A percentile compares a stretch with the other conserved stretches of the same genome.
phyloP scores from a whole-genome alignment of 1,284 basidiomycete genomes.

The Cutaneotrichosporon arboriforme region DNA sequence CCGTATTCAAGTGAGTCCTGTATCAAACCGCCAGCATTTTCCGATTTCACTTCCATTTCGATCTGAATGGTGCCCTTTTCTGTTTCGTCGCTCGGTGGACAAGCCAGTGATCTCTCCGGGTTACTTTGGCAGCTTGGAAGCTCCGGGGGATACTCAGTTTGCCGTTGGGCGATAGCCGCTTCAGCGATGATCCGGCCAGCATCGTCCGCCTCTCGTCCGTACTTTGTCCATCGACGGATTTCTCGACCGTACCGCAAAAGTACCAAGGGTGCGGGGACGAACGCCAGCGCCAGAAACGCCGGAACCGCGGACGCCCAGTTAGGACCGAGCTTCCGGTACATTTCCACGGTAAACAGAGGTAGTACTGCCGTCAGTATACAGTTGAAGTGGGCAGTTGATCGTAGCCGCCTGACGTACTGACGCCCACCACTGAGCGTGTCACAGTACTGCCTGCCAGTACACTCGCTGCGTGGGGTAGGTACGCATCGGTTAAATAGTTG shows the following conservation, averaged over 20 bases:
- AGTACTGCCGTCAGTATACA: conserved; percentile 47
- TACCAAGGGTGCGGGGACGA: conserved; percentile 54
- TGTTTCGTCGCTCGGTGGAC: no score
- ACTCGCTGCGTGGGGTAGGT: conserved; percentile 51
- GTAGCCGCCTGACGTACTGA: conserved; percentile 12
- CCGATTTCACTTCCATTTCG: no score
- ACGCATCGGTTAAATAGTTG: conserved; percentile 60
- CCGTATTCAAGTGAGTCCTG: no score
- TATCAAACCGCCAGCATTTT: no score
- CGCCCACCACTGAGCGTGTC: conserved; percentile 59
- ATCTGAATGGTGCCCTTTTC: no score
- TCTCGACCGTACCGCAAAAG: conserved; percentile 14
- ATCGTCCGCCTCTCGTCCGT: conserved; percentile 22
- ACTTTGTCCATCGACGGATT: conserved; percentile 22
- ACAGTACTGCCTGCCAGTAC: conserved; percentile 66
- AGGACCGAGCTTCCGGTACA: conserved; percentile 58
- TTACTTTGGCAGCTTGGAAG: no score
- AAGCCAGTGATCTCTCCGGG: no score
- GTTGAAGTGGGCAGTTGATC: no score
- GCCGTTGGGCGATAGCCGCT: no score
- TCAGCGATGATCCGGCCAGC: background rate
- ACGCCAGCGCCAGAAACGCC: conserved; percentile 55
- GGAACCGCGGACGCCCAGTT: conserved; percentile 58
- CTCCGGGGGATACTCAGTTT: no score
- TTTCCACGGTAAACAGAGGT: conserved; percentile 55